Evolutionary conservation across 305 asterid species (phyloP).

Genomic region (Solanum hybrid): DNA sequence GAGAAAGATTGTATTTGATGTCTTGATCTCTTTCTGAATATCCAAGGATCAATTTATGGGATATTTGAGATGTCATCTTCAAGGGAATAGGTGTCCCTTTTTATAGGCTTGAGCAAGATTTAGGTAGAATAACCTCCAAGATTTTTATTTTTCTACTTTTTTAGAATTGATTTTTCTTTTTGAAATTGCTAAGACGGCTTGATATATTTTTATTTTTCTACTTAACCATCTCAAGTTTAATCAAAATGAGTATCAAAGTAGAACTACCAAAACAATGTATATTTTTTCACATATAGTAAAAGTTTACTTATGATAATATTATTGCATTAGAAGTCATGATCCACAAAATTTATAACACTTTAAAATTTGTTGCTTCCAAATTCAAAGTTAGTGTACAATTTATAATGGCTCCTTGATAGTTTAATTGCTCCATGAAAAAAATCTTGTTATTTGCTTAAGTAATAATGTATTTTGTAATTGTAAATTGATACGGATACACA

Average conservation of each 20-base stretch:
- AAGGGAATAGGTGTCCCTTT: neutral
- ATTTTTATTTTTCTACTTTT: neutral
- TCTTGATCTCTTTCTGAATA: neutral
- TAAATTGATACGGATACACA: neutral
- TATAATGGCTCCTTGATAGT: neutral
- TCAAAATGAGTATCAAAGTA: neutral
- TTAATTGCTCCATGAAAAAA: neutral
- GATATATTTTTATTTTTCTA: neutral
- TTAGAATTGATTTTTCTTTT: neutral
- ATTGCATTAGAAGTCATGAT: neutral
- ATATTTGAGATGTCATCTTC: neutral
- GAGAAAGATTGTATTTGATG: neutral
- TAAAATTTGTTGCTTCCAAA: neutral
- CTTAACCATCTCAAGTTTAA: neutral
- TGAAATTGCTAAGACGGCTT: neutral
- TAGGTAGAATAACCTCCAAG: neutral
- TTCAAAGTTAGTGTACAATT: neutral
- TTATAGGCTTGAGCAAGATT: neutral
- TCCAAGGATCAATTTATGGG: neutral
- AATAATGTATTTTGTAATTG: neutral
- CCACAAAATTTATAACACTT: neutral
- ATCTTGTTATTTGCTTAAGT: neutral
- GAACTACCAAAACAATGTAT: neutral
- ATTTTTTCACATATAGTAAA: neutral
- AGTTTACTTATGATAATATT: neutral